Evolutionary conservation across 2,329 filamentous ascomycete species (phyloP), one percentile per base, ranked within the genome.

Genomic region (Akanthomyces lecanii): DNA sequence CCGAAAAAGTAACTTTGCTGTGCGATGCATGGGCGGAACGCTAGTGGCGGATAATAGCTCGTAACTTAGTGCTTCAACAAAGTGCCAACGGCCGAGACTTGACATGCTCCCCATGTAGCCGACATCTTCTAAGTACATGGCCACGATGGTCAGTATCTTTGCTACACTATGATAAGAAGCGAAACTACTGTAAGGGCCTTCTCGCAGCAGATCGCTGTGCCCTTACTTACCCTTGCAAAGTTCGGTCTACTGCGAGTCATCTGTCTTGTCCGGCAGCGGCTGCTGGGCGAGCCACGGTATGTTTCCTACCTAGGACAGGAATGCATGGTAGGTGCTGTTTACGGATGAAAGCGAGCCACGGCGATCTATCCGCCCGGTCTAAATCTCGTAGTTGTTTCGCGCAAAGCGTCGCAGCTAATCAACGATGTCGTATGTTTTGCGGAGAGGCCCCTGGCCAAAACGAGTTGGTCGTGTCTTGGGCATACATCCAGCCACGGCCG

Each of bases 301-400:
- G 55, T 12, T 48, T 58, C 38, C 18, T 48, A 48, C 38, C 11
- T 47, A 36, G 33, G n/a, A 58, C 33, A 53, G 58, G 58, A 61
- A 61, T 61, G 48, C 8, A 30, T 18, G 12, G 42, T 11, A 6
- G 21, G 21, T n/a, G 42, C 33, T 30, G 30, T 38, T 12, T 38
- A 59, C 56, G 45, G 56, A 42, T 59, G 14, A 51, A 30, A 33
- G 21, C 50, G 45, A 51, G 33, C n/a, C 28, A 40, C 10, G 55
- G 21, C 44, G 42, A 48, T 57, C 55, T 25, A 38, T 50, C 33
- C 45, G n/a, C 33, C 33, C 2, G 7, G 14, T 12, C 12, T 40
- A 25, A 16, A 28, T 44, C 40, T 33, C 16, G 40, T 10, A 42
- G 18, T n/a, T 40, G 12, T 30, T 28, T n/a, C 14, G 36, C 21